Base-by-base conservation (phyloP, 495 filamentous ascomycete species). In the Penicillium odoratum region DNA sequence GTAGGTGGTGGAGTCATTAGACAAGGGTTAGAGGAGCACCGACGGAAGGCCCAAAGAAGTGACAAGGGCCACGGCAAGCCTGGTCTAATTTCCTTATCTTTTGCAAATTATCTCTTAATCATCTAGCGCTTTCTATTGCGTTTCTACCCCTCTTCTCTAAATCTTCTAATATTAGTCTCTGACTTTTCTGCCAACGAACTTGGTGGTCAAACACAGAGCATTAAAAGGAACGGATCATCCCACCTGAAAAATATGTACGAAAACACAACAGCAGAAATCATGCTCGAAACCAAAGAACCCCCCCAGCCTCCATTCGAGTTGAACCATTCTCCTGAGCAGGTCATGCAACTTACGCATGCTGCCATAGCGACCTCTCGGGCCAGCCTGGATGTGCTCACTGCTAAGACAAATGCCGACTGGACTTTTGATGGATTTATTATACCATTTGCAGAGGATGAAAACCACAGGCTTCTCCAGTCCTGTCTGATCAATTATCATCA, bases 21-120 rank as follows among this genome's bases (percentile, higher is more conserved):
- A 46, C 44, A 46, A 46, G 44, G 44, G 21, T 46, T 46, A 26
- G 8, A 46, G 44, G 44, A 46, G 21, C 44, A 46, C 44, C 44
- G 44, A 26, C 44, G 21, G 44, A 46, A 46, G 18, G 18, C 44
- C 44, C 11, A 46, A 46, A 44, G 15, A 10, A 44, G 42, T 0
- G 16, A 25, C 15, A 18, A 18, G 42, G n/a, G n/a, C 8, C 42
- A 44, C 21, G 42, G 33, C 33, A 34, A 34, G 42, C 42, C n/a
- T 44, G 42, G 42, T 21, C 5, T 44, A 21, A 44, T 44, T 44
- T 44, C 42, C 42, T 44, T 44, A 21, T 44, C 42, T 44, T 7
- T 21, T 44, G 13, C 21, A 44, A 18, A 44, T 2, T 21, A 44
- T 44, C n/a, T 9, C 42, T 26, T 46, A 21, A 4, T 26, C 28